Conservation (phyloP, 768 basidiomycete species). For the Leccinum boreale region DNA sequence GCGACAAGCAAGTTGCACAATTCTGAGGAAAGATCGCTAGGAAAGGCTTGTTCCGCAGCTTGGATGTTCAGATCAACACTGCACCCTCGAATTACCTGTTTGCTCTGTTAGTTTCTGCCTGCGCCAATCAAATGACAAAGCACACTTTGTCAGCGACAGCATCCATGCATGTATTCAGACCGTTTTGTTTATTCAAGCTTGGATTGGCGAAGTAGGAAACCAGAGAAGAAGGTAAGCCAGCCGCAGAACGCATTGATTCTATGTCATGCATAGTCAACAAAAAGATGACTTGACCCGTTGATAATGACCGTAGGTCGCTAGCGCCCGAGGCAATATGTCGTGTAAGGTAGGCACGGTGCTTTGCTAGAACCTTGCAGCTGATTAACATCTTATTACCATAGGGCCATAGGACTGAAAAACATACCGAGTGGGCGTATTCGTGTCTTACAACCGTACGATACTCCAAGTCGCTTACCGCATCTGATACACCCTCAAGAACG, state of each 20-base stretch:
- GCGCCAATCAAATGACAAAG: background rate
- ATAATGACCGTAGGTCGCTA: constrained; percentile 69
- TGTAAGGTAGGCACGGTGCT: constrained; percentile 62
- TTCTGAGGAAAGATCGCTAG: constrained; percentile 63
- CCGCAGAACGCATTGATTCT: constrained; percentile 80
- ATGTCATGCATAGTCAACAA: constrained; percentile 83
- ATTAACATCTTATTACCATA: constrained; percentile 1
- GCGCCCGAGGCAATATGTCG: constrained; percentile 63
- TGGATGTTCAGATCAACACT: constrained; percentile 67
- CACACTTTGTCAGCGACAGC: constrained; percentile 80
- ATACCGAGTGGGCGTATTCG: constrained; percentile 75
- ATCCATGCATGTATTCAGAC: constrained; percentile 76
- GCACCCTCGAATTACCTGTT: constrained; percentile 76
- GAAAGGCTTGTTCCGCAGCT: constrained; percentile 78
- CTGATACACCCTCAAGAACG: constrained; percentile 77
- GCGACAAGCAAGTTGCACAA: constrained; percentile 70
- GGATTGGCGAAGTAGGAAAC: constrained; percentile 87
- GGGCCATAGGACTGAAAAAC: constrained; percentile 14
- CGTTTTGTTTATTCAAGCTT: constrained; percentile 69
- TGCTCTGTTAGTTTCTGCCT: background rate
- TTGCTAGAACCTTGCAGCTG: constrained; percentile 56
- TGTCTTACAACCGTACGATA: constrained; percentile 89
- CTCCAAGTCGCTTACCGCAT: constrained; percentile 85
- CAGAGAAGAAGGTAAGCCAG: constrained; percentile 76
- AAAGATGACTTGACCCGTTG: constrained; percentile 83